These are phyloP conservation scores for Lachnellula cervina DNA, from an alignment of 2,329 filamentous ascomycete species.

Conservation along the genomic window DNA sequence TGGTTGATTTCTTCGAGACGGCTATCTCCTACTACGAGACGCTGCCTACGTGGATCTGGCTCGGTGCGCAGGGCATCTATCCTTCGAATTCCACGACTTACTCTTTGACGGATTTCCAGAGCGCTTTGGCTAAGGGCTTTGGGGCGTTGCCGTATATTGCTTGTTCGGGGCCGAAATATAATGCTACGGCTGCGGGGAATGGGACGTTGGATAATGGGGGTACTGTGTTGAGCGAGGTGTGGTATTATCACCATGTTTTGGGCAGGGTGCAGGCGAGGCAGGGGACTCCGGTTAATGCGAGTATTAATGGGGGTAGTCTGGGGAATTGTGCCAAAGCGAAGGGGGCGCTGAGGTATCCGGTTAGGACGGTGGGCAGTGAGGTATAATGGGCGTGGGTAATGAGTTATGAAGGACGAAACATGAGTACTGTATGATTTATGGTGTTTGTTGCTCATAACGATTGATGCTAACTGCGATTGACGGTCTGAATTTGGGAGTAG, in stretches of 20 bases:
- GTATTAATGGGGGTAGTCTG: constrained; percentile 42
- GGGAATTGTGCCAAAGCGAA: constrained; percentile 51
- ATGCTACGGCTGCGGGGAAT: constrained; percentile 52
- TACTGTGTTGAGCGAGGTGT: constrained; percentile 57
- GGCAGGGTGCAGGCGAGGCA: constrained; percentile 51
- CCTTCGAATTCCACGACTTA: constrained; percentile 57
- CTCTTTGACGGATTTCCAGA: constrained; percentile 47
- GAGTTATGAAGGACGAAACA: background rate
- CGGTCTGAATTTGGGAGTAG: no score
- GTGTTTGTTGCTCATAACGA: no score
- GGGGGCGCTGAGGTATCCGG: constrained; percentile 51
- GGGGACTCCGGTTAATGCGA: constrained; percentile 35
- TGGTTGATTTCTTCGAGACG: constrained; percentile 60
- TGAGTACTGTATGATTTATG: background rate
- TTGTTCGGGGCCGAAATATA: constrained; percentile 56
- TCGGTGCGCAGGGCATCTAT: constrained; percentile 47
- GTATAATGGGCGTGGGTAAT: background rate
- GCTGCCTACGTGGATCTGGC: constrained; percentile 57
- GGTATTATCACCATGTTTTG: constrained; percentile 61
- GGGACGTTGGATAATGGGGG: constrained; percentile 50
- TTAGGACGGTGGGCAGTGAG: constrained; percentile 42
- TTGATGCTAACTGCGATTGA: no score
- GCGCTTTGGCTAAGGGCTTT: constrained; percentile 44
- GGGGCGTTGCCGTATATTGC: constrained; percentile 56
- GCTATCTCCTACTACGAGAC: constrained; percentile 51